Evolutionary conservation across 192 early-diverging fungal species (phyloP), one percentile per base, ranked within the genome.

Genomic region (Coemansia guatemalensis): DNA sequence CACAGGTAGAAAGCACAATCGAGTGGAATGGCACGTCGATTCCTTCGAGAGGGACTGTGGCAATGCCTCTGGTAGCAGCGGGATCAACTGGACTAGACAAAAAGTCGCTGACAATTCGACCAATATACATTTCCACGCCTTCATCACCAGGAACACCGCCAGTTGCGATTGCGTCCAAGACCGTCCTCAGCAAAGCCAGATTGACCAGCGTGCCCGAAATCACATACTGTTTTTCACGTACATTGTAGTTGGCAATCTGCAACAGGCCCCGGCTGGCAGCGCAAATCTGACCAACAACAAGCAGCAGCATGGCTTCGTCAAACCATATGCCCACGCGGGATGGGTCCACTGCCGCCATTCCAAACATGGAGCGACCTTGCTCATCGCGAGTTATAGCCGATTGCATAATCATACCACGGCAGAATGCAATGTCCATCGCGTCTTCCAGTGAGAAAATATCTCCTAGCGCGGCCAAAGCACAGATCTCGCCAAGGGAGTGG

Each of bases 321-420:
- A 93, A 91, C 33, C 85, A 83, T 26, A 65, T 74, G 14, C 89
- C 83, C n/a, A 97, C 87, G 67, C 91, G 89, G 52, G 87, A 82
- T 32, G 94, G 94, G 77, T 95, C 92, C 35, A 95, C 90, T 50
- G 95, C 92, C 63, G 85, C 89, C 95, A 98, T 98, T 67, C 91
- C 94, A 71, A 94, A 98, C 75, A 92, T 86, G 48, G 95, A 95
- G 30, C 87, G 87, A 23, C 93, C 93, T 20, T 84, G 56, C 1
- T 65, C 60, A 60, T 96, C 92, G 53, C 94, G 89, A 49, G 85
- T 71, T 8, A 98, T 94, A 25, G 94, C 92, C 29, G 89, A 85
- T 84, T 97, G 95, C 95, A 97, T 97, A 20, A 94, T 90, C 90
- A 95, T 89, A 65, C 95, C 95, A 67, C 95, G 89, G 84, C 92